These are phyloP conservation scores for Curvularia lunata DNA, from an alignment of 2,329 filamentous ascomycete genomes.

Conservation along the genomic window DNA sequence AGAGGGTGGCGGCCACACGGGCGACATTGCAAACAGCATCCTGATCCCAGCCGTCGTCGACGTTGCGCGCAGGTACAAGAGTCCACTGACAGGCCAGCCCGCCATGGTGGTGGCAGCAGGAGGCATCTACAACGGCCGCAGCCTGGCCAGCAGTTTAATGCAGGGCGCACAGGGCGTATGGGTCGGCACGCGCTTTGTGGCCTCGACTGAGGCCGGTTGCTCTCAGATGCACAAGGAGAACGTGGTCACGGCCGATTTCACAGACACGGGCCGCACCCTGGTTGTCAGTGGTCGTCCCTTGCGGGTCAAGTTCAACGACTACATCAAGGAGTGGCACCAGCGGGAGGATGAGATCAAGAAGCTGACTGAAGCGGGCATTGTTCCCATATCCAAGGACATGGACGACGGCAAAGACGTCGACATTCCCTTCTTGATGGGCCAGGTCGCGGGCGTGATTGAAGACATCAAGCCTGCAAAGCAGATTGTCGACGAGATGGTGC, in stretches of 20 bases:
- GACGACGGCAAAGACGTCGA: constrained; percentile 84
- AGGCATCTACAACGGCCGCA: constrained; percentile 82
- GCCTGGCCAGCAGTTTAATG: constrained; percentile 81
- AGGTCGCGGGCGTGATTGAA: constrained; percentile 80
- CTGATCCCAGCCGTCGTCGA: constrained; percentile 88
- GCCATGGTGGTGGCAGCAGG: constrained; percentile 89
- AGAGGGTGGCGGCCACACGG: constrained; percentile 92
- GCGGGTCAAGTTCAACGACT: constrained; percentile 81
- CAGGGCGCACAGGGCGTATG: constrained; percentile 88
- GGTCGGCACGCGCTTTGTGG: constrained; percentile 94
- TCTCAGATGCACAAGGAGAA: constrained; percentile 82
- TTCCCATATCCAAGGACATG: constrained; percentile 82
- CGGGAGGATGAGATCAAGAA: constrained; percentile 75
- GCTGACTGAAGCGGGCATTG: constrained; percentile 76
- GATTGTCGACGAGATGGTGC: constrained; percentile 91
- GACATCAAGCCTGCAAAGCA: constrained; percentile 79
- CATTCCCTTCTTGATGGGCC: constrained; percentile 89
- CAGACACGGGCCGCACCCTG: constrained; percentile 81
- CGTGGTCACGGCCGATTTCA: constrained; percentile 78
- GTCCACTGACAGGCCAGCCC: constrained; percentile 70
- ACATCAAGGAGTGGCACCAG: constrained; percentile 80
- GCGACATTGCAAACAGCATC: constrained; percentile 83
- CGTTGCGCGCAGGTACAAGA: constrained; percentile 74
- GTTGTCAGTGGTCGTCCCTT: constrained; percentile 83
- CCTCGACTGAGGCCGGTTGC: constrained; percentile 79